Evolutionary conservation across 768 basidiomycete genomes (phyloP).

Genomic region (Phlebiopsis flavidoalba): DNA sequence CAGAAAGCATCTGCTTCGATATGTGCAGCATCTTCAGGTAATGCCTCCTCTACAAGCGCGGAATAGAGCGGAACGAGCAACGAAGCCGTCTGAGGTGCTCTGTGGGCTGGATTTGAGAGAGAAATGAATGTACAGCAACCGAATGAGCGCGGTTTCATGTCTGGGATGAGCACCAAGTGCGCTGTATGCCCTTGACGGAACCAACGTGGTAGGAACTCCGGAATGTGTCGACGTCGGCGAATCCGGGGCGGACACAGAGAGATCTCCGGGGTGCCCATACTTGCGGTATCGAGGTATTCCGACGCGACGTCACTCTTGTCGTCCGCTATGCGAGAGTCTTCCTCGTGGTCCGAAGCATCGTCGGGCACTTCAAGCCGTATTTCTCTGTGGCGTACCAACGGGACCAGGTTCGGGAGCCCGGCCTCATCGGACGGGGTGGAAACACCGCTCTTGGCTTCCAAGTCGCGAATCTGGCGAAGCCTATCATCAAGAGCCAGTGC

Average conservation of each 20-base stretch:
- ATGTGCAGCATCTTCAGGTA: conserved; percentile 56
- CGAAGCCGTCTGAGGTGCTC: conserved; percentile 64
- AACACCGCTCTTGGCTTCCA: conserved; percentile 17
- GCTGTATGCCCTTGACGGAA: conserved; percentile 40
- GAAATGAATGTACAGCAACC: conserved; percentile 67
- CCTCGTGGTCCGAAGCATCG: neutral
- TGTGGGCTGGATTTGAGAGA: conserved; percentile 66
- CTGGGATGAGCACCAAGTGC: conserved; percentile 47
- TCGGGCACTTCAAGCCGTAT: conserved; percentile 31
- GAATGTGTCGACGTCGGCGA: conserved; percentile 20
- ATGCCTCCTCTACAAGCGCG: conserved; percentile 54
- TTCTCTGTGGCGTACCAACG: conserved; percentile 33
- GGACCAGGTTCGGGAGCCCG: conserved; percentile 37
- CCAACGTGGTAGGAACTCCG: conserved; percentile 36
- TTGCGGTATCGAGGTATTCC: neutral
- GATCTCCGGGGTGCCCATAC: conserved; percentile 18
- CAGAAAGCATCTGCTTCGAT: conserved; percentile 81
- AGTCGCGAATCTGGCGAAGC: conserved; percentile 36
- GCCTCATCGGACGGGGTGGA: conserved; percentile 10
- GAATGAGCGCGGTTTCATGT: conserved; percentile 60
- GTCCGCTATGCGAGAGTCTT: neutral
- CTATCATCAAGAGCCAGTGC: conserved; percentile 52
- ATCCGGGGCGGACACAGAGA: conserved; percentile 35
- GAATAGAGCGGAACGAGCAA: conserved; percentile 67
- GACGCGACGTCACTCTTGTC: neutral